Percentiles rank a stretch among this genome's conserved stretches.
phyloP scores from a whole-genome alignment of 345 rosid genomes.

The Ceriops tagal region DNA sequence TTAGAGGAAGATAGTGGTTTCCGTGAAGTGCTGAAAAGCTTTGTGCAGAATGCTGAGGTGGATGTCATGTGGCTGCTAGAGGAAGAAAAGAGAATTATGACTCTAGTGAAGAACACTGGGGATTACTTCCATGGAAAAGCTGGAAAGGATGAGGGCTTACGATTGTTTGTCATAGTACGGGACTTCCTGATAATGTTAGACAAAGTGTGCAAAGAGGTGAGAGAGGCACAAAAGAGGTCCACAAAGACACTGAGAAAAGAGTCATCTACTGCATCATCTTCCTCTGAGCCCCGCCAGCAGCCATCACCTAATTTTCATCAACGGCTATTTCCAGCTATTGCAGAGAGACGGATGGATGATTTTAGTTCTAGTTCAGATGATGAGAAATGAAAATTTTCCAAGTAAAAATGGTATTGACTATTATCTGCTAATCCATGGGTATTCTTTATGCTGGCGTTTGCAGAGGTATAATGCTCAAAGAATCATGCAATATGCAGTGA shows the following conservation, averaged over 20 bases:
- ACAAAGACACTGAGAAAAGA: slow-evolving; percentile 49
- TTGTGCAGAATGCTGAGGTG: slow-evolving; percentile 71
- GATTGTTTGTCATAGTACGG: slow-evolving; percentile 68
- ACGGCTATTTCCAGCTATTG: slow-evolving; percentile 71
- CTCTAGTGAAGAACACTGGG: slow-evolving; percentile 82
- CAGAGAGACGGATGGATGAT: slow-evolving; percentile 47
- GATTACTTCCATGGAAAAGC: slow-evolving; percentile 97
- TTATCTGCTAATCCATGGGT: not conserved
- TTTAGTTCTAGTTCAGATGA: slow-evolving; percentile 51
- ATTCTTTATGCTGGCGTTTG: not conserved
- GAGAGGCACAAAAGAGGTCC: slow-evolving; percentile 48
- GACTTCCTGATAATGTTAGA: slow-evolving; percentile 84
- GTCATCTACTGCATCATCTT: slow-evolving; percentile 42
- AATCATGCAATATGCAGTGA: not conserved
- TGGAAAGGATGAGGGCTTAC: slow-evolving; percentile 85
- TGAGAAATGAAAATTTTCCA: slow-evolving; percentile 23
- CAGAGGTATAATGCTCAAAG: not conserved
- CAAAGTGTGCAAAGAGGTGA: slow-evolving; percentile 79
- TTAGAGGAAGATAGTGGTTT: slow-evolving; percentile 71
- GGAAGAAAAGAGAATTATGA: slow-evolving; percentile 88
- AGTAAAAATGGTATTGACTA: slow-evolving; percentile 11
- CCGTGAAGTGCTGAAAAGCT: slow-evolving; percentile 61
- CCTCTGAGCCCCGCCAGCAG: slow-evolving; percentile 38
- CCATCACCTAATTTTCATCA: slow-evolving; percentile 49
- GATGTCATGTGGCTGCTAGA: slow-evolving; percentile 54